Percentiles rank a stretch among this genome's conserved stretches.
Evolutionary conservation across 192 early-diverging fungal genomes (phyloP).

Genomic region (Dimargaris xerosporica): DNA sequence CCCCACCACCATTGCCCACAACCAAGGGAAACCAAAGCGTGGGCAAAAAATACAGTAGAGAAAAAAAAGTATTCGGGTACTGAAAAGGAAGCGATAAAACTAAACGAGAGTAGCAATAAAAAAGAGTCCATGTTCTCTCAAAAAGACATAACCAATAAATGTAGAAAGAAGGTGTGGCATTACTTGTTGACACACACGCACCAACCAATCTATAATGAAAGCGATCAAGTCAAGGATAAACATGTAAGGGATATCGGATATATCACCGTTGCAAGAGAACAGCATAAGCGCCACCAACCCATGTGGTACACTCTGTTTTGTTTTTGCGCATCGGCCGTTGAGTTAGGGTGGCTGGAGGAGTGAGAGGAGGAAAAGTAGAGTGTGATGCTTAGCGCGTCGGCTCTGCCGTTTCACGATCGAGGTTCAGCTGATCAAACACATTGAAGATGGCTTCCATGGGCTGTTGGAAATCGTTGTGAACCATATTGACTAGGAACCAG

Average conservation of each 20-base stretch:
- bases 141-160: not conserved
- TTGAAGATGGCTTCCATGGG: conserved; percentile 15
- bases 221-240: not conserved
- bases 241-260: too few species aligned
- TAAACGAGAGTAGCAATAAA: not conserved
- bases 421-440: not conserved
- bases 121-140: conserved; percentile 6
- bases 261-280: too few species aligned
- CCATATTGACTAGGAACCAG: conserved; percentile 88
- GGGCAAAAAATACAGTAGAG: not conserved
- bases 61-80: not conserved
- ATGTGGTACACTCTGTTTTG: too few species aligned
- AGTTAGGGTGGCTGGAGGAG: too few species aligned
- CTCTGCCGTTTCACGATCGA: too few species aligned
- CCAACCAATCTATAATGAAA: not conserved
- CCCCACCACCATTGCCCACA: too few species aligned
- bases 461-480: conserved; percentile 83
- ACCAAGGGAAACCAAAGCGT: not conserved
- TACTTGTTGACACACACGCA: not conserved
- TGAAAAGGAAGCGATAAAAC: not conserved
- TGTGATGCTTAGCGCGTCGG: too few species aligned
- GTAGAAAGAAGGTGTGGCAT: not conserved
- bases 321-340: too few species aligned
- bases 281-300: too few species aligned
- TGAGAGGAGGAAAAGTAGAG: too few species aligned